Evolutionary conservation across 495 filamentous ascomycete species (phyloP).

Genomic region (Patellaria atrata): DNA sequence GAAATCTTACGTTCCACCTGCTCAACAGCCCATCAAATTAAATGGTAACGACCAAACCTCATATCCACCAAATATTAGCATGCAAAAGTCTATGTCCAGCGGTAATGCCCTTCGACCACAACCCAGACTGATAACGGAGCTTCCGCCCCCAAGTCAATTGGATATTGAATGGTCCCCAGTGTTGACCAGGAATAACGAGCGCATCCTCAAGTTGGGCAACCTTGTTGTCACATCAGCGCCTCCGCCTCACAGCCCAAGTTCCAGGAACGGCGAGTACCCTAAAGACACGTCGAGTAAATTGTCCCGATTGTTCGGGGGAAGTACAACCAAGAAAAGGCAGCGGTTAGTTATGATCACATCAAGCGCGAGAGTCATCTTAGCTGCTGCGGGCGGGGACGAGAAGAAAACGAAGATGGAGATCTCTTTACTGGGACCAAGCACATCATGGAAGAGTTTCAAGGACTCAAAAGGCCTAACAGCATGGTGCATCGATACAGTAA

Average conservation of each 20-base stretch:
- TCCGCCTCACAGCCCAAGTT: constrained; percentile 49
- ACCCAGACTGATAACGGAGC: constrained; percentile 80
- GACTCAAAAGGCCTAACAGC: constrained; percentile 72
- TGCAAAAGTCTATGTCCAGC: constrained; percentile 30
- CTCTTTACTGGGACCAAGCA: constrained; percentile 57
- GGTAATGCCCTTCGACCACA: constrained; percentile 37
- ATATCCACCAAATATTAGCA: constrained; percentile 31
- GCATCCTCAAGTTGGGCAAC: constrained; percentile 90
- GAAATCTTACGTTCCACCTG: constrained; percentile 69
- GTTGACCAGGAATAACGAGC: constrained; percentile 74
- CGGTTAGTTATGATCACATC: constrained; percentile 93
- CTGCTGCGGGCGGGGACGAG: constrained; percentile 85
- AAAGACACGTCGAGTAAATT: constrained; percentile 65
- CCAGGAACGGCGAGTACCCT: constrained; percentile 46
- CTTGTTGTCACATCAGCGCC: constrained; percentile 67
- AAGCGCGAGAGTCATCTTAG: constrained; percentile 73
- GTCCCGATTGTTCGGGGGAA: constrained; percentile 80
- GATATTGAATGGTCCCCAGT: constrained; percentile 99
- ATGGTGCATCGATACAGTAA: constrained; percentile 91
- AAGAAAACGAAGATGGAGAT: constrained; percentile 91
- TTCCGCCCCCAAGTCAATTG: constrained; percentile 88
- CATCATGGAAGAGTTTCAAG: constrained; percentile 58
- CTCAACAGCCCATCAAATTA: constrained; percentile 70
- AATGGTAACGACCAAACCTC: constrained; percentile 40
- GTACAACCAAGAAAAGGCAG: constrained; percentile 80